Evolutionary conservation across 352 stramenopile genomes (phyloP).

Genomic region (Phytophthora gonapodyides): DNA sequence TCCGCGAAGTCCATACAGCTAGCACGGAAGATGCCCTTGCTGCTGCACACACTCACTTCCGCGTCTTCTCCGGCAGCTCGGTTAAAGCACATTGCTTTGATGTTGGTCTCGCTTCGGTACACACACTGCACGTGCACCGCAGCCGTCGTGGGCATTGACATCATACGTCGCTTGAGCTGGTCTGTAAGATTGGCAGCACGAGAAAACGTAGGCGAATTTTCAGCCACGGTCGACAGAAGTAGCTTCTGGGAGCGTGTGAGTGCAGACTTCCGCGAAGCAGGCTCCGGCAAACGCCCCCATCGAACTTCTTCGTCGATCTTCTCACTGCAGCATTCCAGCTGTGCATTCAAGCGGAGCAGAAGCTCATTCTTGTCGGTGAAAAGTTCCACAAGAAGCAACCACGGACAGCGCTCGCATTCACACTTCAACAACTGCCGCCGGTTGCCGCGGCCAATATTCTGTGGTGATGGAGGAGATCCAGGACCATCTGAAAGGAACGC

Average conservation of each 20-base stretch:
- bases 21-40: slow-evolving; percentile 73
- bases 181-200: slow-evolving; percentile 57
- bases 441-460: slow-evolving; percentile 30
- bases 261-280: slow-evolving; percentile 58
- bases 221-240: slow-evolving; percentile 49
- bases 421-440: slow-evolving; percentile 67
- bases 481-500: slow-evolving; percentile 21
- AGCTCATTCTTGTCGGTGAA: slow-evolving; percentile 77
- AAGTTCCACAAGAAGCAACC: slow-evolving; percentile 71
- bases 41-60: slow-evolving; percentile 78
- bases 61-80: slow-evolving; percentile 48
- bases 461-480: slow-evolving; percentile 30
- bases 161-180: slow-evolving; percentile 62
- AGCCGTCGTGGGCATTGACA: slow-evolving; percentile 33
- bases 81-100: slow-evolving; percentile 88
- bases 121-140: slow-evolving; percentile 62
- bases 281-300: slow-evolving; percentile 73
- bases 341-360: slow-evolving; percentile 66
- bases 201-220: slow-evolving; percentile 39
- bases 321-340: slow-evolving; percentile 71
- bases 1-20: slow-evolving; percentile 70
- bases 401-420: slow-evolving; percentile 71
- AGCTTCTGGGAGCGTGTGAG: slow-evolving; percentile 75
- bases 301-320: slow-evolving; percentile 78
- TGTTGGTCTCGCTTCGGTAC: slow-evolving; percentile 81